Evolutionary conservation across 2,329 filamentous ascomycete species (phyloP).

Genomic region (Fusarium heterosporum): DNA sequence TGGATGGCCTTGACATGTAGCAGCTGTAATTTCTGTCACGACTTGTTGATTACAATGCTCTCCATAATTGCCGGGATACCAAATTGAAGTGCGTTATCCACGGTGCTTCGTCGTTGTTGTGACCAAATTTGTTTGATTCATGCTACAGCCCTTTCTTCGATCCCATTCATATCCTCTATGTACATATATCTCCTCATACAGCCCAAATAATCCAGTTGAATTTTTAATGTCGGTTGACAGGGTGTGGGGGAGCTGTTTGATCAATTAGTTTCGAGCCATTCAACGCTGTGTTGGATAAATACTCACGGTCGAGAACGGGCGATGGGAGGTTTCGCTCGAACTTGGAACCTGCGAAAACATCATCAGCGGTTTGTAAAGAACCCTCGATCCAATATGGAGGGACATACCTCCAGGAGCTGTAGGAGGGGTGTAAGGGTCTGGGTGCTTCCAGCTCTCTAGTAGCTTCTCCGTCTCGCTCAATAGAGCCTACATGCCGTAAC

Average conservation of each 20-base stretch:
- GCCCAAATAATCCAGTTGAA: constrained; percentile 13
- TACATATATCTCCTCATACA: constrained; percentile 33
- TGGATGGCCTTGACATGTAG: no score
- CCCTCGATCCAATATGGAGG: background rate
- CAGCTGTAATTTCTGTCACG: no score
- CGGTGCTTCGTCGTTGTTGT: background rate
- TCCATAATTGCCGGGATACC: background rate
- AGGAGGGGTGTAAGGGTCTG: constrained; percentile 89
- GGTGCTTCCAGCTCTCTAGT: constrained; percentile 95
- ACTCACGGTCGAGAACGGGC: constrained; percentile 83
- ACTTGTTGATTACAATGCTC: no score
- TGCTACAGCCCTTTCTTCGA: constrained; percentile 16
- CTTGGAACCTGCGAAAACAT: constrained; percentile 77
- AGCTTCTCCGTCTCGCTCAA: constrained; percentile 89
- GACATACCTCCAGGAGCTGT: constrained; percentile 89
- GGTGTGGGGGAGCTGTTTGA: constrained; percentile 47
- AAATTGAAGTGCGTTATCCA: background rate
- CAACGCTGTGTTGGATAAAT: constrained; percentile 40
- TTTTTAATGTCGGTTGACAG: constrained; percentile 44
- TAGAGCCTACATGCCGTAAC: constrained; percentile 69
- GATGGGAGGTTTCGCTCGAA: constrained; percentile 92
- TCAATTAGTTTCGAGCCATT: constrained; percentile 18
- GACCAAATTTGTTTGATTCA: constrained; percentile 35
- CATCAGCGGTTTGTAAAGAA: constrained; percentile 20
- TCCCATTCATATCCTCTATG: constrained; percentile 33